phyloP scores from a whole-genome alignment of 345 rosid genomes.

The Aegle marmelos region DNA sequence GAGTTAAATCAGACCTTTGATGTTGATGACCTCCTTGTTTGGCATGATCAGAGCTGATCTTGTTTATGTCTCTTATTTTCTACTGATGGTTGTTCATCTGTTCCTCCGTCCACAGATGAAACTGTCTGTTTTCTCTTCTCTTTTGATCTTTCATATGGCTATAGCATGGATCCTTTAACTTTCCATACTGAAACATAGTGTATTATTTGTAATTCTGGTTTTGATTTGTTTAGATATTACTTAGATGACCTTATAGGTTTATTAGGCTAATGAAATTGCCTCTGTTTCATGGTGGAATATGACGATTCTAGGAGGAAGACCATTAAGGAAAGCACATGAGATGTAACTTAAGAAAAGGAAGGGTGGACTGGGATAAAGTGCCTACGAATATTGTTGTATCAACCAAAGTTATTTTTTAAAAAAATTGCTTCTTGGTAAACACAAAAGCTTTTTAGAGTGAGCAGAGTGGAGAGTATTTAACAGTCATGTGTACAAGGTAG shows the following conservation, averaged over 20 bases:
- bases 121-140: neutral
- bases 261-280: conserved; percentile 1
- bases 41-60: neutral
- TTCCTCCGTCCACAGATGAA: neutral
- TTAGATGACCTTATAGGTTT: neutral
- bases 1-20: neutral
- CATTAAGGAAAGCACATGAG: neutral
- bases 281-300: neutral
- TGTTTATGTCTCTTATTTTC: neutral
- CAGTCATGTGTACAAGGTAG: neutral
- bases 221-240: neutral
- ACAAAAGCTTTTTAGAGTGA: neutral
- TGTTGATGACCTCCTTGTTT: neutral
- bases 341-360: neutral
- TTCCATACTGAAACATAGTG: neutral
- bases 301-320: neutral
- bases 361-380: neutral
- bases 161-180: neutral
- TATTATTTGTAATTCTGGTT: neutral
- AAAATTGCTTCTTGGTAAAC: neutral
- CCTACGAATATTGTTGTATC: neutral
- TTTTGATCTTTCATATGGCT: neutral
- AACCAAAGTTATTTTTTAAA: neutral
- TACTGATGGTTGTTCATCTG: neutral
- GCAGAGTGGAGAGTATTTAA: neutral